A percentile compares a stretch with the other conserved stretches of the same genome.
Evolutionary conservation across 306 rosid species (phyloP).

Genomic region (Lablab purpureus): DNA sequence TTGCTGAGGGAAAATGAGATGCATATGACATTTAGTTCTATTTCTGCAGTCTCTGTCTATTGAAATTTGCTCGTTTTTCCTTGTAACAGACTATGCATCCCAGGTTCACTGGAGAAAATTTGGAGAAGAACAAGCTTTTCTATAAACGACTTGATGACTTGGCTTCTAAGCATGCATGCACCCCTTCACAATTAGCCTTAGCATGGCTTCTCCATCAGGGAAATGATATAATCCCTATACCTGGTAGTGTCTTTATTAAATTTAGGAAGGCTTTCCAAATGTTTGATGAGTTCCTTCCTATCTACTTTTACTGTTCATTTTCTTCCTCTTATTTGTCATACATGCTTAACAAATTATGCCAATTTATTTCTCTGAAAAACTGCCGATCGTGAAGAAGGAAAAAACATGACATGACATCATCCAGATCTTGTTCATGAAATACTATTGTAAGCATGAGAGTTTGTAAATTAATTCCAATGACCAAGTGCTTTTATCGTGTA

Average conservation of each 20-base stretch:
- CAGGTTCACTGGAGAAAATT: constrained; percentile 68
- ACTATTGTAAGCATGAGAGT: constrained; percentile 3
- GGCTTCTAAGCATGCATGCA: constrained; percentile 64
- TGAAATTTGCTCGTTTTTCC: constrained; percentile 30
- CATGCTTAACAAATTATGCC: constrained; percentile 23
- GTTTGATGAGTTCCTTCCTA: background rate
- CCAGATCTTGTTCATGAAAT: constrained; percentile 19
- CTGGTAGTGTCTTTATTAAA: constrained; percentile 55
- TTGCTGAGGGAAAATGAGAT: background rate
- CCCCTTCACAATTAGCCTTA: constrained; percentile 73
- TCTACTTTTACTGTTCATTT: constrained; percentile 5
- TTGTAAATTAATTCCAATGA: constrained; percentile 23
- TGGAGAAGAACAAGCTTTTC: constrained; percentile 69
- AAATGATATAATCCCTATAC: constrained; percentile 70
- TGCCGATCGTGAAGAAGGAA: constrained; percentile 2
- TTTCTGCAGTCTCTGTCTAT: constrained; percentile 2
- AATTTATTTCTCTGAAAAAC: background rate
- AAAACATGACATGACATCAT: background rate
- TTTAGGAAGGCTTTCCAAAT: constrained; percentile 21
- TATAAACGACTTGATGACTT: constrained; percentile 55
- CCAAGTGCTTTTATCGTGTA: constrained; percentile 24
- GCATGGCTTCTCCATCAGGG: constrained; percentile 83
- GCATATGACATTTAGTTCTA: background rate
- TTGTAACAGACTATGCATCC: constrained; percentile 62
- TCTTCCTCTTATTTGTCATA: constrained; percentile 19